phyloP scores from a whole-genome alignment of 495 filamentous ascomycete species.

The Patellaria atrata region DNA sequence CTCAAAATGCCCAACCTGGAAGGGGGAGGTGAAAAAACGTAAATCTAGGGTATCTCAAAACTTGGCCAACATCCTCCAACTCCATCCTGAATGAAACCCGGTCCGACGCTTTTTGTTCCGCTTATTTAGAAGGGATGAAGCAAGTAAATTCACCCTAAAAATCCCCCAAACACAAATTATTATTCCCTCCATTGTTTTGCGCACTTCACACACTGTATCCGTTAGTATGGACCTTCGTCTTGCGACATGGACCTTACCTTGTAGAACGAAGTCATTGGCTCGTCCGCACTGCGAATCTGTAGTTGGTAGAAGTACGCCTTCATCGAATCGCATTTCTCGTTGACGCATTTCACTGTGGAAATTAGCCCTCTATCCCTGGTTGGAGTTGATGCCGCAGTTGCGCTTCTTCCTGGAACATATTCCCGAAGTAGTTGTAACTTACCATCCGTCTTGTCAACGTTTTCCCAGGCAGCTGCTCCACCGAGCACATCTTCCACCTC shows the following conservation, averaged over 20 bases:
- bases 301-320: constrained; percentile 90
- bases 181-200: constrained; percentile 8
- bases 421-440: constrained; percentile 18
- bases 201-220: constrained; percentile 6
- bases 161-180: too few relatives aligned
- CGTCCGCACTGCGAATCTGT: constrained; percentile 95
- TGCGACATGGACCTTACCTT: constrained; percentile 33
- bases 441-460: constrained; percentile 67
- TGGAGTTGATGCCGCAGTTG: background rate
- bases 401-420: constrained; percentile 6
- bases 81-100: too few relatives aligned
- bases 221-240: background rate
- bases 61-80: too few relatives aligned
- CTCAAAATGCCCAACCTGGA: too few relatives aligned
- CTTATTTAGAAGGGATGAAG: too few relatives aligned
- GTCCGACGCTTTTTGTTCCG: too few relatives aligned
- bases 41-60: too few relatives aligned
- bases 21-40: too few relatives aligned
- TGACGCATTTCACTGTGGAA: constrained; percentile 54
- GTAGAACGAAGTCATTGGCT: constrained; percentile 94
- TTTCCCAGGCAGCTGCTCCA: constrained; percentile 72
- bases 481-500: constrained; percentile 88
- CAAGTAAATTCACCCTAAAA: too few relatives aligned
- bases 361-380: background rate
- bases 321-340: constrained; percentile 55